A percentile compares a stretch with the other conserved stretches of the same genome.
Conservation (phyloP, 1,284 basidiomycete species). For the Lentinula novae-zelandiae region DNA sequence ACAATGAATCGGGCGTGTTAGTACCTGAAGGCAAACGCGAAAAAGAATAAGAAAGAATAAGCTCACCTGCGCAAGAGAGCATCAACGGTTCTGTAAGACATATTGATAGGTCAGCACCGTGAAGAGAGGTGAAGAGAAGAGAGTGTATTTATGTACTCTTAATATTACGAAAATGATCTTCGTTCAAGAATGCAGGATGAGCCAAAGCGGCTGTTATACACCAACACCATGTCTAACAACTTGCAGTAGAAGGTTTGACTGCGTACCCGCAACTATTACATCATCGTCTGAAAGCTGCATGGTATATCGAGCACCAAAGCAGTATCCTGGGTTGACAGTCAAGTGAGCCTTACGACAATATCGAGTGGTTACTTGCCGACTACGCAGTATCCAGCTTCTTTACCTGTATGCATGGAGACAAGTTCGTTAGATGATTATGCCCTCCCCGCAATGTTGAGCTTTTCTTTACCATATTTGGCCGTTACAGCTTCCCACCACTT, state of each 20-base stretch:
- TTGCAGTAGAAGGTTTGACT: slow-evolving; percentile 6
- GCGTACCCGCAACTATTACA: slow-evolving; percentile 42
- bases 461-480: slow-evolving; percentile 31
- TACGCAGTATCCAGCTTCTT: slow-evolving; percentile 28
- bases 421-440: not conserved
- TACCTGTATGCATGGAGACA: not conserved
- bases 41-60: not conserved
- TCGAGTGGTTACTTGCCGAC: slow-evolving; percentile 26
- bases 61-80: slow-evolving; percentile 46
- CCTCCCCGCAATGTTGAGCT: not conserved
- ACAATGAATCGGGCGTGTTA: not conserved
- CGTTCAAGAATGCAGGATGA: slow-evolving; percentile 50
- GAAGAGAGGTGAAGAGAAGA: not conserved
- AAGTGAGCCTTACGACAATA: not conserved
- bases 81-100: slow-evolving; percentile 42
- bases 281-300: slow-evolving; percentile 41
- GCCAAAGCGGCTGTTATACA: slow-evolving; percentile 43
- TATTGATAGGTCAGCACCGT: not conserved
- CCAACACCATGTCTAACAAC: not conserved
- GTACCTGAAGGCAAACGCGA: too few relatives aligned
- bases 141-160: slow-evolving; percentile 33
- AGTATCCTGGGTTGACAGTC: slow-evolving; percentile 38
- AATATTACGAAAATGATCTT: slow-evolving; percentile 41
- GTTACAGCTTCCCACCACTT: slow-evolving; percentile 48
- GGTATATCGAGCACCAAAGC: slow-evolving; percentile 53